A percentile compares a stretch with the other conserved stretches of the same genome.
phyloP scores from a whole-genome alignment of 257 asterid genomes.

The Thymus mandschuricus region DNA sequence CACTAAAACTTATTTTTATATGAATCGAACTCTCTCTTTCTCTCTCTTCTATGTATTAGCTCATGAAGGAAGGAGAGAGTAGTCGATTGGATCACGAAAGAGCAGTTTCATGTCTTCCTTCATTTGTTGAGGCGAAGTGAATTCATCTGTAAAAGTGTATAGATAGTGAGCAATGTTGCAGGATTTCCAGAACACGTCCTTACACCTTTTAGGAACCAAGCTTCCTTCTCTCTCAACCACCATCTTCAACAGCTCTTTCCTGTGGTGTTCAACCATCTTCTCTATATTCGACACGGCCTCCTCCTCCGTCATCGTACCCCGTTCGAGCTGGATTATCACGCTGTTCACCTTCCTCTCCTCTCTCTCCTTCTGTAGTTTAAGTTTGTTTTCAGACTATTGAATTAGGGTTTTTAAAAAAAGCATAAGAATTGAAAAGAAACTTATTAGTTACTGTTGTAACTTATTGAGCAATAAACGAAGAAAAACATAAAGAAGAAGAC shows the following conservation, averaged over 20 bases:
- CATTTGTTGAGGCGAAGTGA: slow-evolving; percentile 29
- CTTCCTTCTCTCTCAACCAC: slow-evolving; percentile 17
- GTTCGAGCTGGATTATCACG: not conserved
- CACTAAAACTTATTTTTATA: no score
- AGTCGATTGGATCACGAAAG: not conserved
- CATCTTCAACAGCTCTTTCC: slow-evolving; percentile 27
- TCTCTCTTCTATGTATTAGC: no score
- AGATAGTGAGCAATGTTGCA: slow-evolving; percentile 22
- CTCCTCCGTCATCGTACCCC: not conserved
- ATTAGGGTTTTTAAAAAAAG: no score
- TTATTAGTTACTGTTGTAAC: no score
- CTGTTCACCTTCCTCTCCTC: not conserved
- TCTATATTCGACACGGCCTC: not conserved
- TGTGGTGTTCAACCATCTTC: slow-evolving; percentile 3
- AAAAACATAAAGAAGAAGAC: no score
- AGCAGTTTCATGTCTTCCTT: slow-evolving; percentile 17
- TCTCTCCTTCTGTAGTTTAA: not conserved
- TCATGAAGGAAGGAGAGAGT: no score
- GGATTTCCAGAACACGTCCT: slow-evolving; percentile 28
- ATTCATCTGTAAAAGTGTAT: slow-evolving; percentile 24
- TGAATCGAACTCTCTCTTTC: no score
- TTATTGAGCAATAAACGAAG: no score
- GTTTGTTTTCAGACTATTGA: no score
- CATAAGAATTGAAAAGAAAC: no score
- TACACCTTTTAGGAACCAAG: slow-evolving; percentile 29